These are phyloP conservation scores for Talaromyces proteolyticus DNA, from an alignment of 495 filamentous ascomycete species.

Conservation along the genomic window DNA sequence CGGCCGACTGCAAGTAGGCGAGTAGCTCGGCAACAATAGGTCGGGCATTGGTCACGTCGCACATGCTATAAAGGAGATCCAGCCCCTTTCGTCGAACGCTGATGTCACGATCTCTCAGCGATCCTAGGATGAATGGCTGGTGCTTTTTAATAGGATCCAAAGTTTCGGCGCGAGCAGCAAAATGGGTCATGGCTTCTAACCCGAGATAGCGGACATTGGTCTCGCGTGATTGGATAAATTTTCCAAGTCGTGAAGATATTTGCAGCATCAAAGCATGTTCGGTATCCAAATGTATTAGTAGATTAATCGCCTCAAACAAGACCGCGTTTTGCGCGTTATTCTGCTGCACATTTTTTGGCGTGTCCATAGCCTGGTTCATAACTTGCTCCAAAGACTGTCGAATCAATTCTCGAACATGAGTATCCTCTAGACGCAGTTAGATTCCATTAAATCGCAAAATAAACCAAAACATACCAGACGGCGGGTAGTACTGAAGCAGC, in stretches of 20 bases:
- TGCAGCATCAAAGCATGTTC: slow-evolving; percentile 95
- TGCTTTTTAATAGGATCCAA: slow-evolving; percentile 98
- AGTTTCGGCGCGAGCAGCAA: slow-evolving; percentile 90
- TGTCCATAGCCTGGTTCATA: slow-evolving; percentile 82
- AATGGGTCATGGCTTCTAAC: slow-evolving; percentile 96
- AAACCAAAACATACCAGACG: slow-evolving; percentile 61
- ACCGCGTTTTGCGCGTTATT: slow-evolving; percentile 99
- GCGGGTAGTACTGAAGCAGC: slow-evolving; percentile 91
- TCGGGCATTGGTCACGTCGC: slow-evolving; percentile 84
- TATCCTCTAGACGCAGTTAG: slow-evolving; percentile 61
- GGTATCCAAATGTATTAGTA: slow-evolving; percentile 97
- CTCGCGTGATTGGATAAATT: slow-evolving; percentile 94
- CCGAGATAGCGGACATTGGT: slow-evolving; percentile 98
- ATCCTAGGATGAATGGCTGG: slow-evolving; percentile 90
- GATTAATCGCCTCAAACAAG: slow-evolving; percentile 96
- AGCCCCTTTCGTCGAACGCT: slow-evolving; percentile 93
- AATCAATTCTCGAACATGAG: slow-evolving; percentile 84
- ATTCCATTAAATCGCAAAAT: not conserved
- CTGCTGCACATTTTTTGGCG: slow-evolving; percentile 97
- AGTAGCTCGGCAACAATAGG: slow-evolving; percentile 91
- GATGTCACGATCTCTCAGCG: slow-evolving; percentile 92
- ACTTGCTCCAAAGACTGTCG: slow-evolving; percentile 88
- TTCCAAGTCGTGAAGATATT: slow-evolving; percentile 87
- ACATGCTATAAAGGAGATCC: slow-evolving; percentile 99
- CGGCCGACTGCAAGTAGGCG: slow-evolving; percentile 90